Evolutionary conservation across 441 rosid species (phyloP).

Genomic region (Isatis lusitanica): DNA sequence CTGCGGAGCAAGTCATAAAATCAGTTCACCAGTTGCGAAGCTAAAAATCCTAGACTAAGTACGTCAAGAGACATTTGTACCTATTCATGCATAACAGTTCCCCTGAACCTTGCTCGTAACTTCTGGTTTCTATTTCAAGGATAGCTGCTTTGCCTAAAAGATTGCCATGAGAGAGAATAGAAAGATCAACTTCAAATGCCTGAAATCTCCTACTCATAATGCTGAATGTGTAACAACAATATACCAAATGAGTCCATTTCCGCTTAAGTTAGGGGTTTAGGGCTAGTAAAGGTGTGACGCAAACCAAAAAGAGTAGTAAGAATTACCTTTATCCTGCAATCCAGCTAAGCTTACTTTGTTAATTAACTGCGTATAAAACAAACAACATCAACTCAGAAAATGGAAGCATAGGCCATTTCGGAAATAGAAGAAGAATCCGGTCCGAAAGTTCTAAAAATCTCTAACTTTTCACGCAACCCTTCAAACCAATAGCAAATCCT

Average conservation of each 20-base stretch:
- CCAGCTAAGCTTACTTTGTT: constrained; percentile 74
- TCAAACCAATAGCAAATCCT: not conserved
- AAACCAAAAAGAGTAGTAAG: not conserved
- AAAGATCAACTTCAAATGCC: constrained; percentile 4
- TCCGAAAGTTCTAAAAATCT: not conserved
- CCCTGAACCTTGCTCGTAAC: constrained; percentile 70
- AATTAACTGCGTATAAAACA: constrained; percentile 55
- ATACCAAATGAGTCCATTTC: not conserved
- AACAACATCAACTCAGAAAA: constrained; percentile 24
- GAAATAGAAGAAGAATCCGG: not conserved
- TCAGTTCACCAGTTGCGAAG: constrained; percentile 1
- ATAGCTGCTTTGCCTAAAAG: constrained; percentile 85
- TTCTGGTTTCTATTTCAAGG: constrained; percentile 74
- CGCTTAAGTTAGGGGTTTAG: not conserved
- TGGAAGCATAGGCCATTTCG: not conserved
- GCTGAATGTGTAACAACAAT: not conserved
- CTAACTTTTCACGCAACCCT: not conserved
- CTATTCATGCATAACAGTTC: constrained; percentile 80
- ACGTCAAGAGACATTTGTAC: constrained; percentile 39
- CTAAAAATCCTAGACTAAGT: not conserved
- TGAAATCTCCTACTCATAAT: not conserved
- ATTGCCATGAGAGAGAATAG: not conserved
- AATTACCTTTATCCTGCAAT: constrained; percentile 87
- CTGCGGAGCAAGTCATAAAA: constrained; percentile 44
- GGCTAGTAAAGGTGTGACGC: not conserved